Evolutionary conservation across 2,329 filamentous ascomycete genomes (phyloP), one percentile per base, ranked within the genome.

Genomic region (Aspergillus sp.): DNA sequence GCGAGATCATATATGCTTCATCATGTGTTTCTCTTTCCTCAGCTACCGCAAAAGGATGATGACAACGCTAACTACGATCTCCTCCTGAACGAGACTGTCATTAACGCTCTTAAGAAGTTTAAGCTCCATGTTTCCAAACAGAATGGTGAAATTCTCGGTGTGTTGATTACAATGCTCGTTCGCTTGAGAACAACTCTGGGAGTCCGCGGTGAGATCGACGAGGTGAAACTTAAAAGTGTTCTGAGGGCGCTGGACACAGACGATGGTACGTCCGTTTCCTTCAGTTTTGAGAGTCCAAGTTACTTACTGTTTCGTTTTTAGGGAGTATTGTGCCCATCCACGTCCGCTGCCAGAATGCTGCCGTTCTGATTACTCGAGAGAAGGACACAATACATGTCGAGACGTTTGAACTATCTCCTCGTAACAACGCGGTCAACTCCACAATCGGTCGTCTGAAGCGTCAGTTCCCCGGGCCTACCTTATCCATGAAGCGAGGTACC

Each of bases 21-120:
- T 38, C 79, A 83, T 62, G 65, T 82, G 1, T 80, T 82, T 18
- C 71, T 83, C 0, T 81, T 81, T 0, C 78, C 80, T 1, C 71
- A 78, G 41, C 67, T 83, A 0, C 81, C 80, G 0, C 74, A 81
- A 48, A 34, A 64, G 43, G 67, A 74, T 13, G 72, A 77, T 34
- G 64, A 66, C 66, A 54, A 64, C 15, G 18, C 55, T 42, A 26
- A 54, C 5, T 47, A 71, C 30, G 75, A 78, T 20, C 51, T 41
- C 15, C 34, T 56, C 17, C 53, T 70, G 6, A 47, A 66, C 9
- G 56, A 66, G 9, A 48, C 26, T 9, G 52, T 63, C 7, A 59
- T 68, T n/a, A 48, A 60, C 11, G 58, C 64, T 2, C 55, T 69
- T 9, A n/a, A 34, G 3, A n/a, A 48, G 13, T 71, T 71, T 52